Evolutionary conservation across 208 protist species (phyloP).

Genomic region (Trypanosomatidae sp.): DNA sequence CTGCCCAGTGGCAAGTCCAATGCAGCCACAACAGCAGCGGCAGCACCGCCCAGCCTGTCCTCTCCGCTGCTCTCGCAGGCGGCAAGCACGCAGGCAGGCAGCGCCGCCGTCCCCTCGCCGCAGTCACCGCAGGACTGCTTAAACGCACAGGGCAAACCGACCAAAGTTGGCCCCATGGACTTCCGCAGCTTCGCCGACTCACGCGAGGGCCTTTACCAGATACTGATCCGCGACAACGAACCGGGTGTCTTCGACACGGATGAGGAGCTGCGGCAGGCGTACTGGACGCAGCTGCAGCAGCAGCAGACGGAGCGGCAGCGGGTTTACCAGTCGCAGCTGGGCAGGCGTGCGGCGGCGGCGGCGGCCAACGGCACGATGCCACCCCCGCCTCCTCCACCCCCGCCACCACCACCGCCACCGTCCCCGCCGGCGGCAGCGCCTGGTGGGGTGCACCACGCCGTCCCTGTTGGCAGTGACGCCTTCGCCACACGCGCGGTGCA

Average conservation of each 20-base stretch:
- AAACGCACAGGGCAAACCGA: constrained; percentile 8
- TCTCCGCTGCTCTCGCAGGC: constrained; percentile 4
- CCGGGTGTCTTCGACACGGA: constrained; percentile 66
- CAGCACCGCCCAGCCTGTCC: background rate
- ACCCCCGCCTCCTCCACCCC: constrained; percentile 3
- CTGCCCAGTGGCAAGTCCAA: background rate
- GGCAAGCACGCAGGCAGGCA: too few relatives aligned
- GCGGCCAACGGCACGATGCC: constrained; percentile 11
- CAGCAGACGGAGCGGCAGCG: constrained; percentile 32
- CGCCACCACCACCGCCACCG: too few relatives aligned
- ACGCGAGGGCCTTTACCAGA: constrained; percentile 63
- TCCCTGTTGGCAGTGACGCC: too few relatives aligned
- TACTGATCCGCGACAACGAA: constrained; percentile 65
- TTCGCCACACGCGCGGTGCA: too few relatives aligned
- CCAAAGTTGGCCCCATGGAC: constrained; percentile 16
- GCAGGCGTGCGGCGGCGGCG: too few relatives aligned
- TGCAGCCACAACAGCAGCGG: background rate
- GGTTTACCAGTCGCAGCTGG: too few relatives aligned
- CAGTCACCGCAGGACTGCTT: constrained; percentile 26
- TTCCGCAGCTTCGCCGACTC: constrained; percentile 62
- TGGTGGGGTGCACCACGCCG: too few relatives aligned
- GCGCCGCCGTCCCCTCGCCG: background rate
- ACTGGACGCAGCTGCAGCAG: constrained; percentile 42
- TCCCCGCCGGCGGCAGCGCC: too few relatives aligned
- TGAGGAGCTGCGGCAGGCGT: constrained; percentile 53